Conservation (phyloP, 768 basidiomycete genomes). For the Lepiota venenata region DNA sequence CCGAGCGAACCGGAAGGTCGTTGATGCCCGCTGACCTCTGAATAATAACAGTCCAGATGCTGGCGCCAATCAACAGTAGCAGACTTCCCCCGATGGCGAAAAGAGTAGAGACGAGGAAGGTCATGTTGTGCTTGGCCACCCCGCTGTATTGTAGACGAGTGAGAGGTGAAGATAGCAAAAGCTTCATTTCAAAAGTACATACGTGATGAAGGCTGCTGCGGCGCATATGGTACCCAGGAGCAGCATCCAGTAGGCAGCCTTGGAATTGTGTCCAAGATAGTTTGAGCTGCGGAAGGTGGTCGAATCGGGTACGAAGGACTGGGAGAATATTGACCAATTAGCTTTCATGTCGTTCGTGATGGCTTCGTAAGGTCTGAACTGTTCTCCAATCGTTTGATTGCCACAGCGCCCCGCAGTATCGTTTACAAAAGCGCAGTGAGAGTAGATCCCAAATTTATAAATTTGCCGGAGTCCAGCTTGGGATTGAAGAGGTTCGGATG, state of each 20-base stretch:
- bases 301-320: conserved; percentile 42
- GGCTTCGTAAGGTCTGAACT: conserved; percentile 62
- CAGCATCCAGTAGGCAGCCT: conserved; percentile 73
- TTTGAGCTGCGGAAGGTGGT: conserved; percentile 57
- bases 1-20: conserved; percentile 33
- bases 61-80: conserved; percentile 63
- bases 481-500: conserved; percentile 54
- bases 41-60: conserved; percentile 77
- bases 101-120: conserved; percentile 66
- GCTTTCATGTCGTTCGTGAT: conserved; percentile 64
- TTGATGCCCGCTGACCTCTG: conserved; percentile 63
- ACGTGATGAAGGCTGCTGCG: conserved; percentile 65
- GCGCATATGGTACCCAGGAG: conserved; percentile 70
- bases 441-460: conserved; percentile 82
- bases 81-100: conserved; percentile 59
- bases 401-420: conserved; percentile 59
- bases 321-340: conserved; percentile 58
- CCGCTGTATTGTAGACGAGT: conserved; percentile 45
- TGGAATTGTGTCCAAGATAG: conserved; percentile 60
- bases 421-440: conserved; percentile 71
- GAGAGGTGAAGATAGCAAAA: conserved; percentile 1
- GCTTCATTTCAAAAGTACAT: conserved; percentile 22
- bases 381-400: conserved; percentile 52
- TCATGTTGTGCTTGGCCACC: conserved; percentile 55
- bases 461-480: conserved; percentile 60